Conservation (phyloP, 2,329 filamentous ascomycete species). For the Aspergillus fumigatiaffinis region DNA sequence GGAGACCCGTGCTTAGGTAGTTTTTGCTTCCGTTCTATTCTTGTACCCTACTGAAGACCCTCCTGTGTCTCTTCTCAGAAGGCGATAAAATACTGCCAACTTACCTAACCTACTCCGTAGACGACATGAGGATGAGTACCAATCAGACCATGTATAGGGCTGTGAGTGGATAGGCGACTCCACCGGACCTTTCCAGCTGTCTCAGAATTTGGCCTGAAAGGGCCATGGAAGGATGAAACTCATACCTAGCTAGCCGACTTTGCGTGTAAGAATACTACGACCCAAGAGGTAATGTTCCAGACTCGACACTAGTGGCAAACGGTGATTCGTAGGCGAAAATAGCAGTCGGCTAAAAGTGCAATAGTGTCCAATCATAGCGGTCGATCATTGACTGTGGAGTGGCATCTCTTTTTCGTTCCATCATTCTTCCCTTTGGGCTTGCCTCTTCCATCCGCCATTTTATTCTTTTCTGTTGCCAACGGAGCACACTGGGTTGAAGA, state of each 20-base stretch:
- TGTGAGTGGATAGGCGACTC: not conserved
- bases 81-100: not conserved
- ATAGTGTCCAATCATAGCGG: conserved; percentile 2
- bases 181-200: not conserved
- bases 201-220: conserved; percentile 1
- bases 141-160: not conserved
- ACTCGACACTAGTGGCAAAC: conserved; percentile 2
- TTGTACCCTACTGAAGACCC: not conserved
- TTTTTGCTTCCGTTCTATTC: not conserved
- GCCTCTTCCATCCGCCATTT: no score
- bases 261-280: no score
- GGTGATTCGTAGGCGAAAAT: conserved; percentile 12
- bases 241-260: not conserved
- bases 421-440: not conserved
- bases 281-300: conserved; percentile 8
- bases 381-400: not conserved
- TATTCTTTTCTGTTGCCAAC: no score
- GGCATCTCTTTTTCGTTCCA: conserved; percentile 9
- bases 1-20: no score
- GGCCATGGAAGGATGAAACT: not conserved
- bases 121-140: not conserved
- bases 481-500: not conserved
- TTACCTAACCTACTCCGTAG: no score
- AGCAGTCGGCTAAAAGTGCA: not conserved
- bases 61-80: no score